Conservation (phyloP, 2,329 filamentous ascomycete species). For the Plenodomus lindquistii region DNA sequence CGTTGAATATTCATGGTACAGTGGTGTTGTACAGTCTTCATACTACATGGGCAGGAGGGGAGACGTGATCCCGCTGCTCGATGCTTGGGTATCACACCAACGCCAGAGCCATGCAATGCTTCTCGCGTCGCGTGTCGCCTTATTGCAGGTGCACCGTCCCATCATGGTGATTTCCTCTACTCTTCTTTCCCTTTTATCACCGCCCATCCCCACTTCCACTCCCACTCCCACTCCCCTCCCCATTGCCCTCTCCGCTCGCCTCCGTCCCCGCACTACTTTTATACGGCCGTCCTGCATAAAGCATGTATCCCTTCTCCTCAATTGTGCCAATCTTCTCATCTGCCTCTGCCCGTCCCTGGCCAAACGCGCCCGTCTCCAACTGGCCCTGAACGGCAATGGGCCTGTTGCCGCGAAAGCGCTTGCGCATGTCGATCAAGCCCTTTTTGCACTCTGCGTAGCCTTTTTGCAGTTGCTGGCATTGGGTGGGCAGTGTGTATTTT, state of each 20-base stretch:
- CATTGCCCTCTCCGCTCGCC: too few relatives aligned
- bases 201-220: conserved; percentile 11
- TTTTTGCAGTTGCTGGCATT: conserved; percentile 91
- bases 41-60: conserved; percentile 3
- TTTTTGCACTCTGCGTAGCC: conserved; percentile 92
- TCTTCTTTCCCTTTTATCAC: neutral
- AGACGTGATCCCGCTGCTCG: conserved; percentile 1
- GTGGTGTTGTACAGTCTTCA: conserved; percentile 10
- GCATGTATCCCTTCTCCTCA: conserved; percentile 46
- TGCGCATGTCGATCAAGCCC: conserved; percentile 97
- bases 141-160: too few relatives aligned
- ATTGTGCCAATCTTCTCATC: conserved; percentile 42
- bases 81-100: neutral
- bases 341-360: conserved; percentile 28
- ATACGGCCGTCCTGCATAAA: conserved; percentile 41
- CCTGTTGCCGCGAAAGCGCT: conserved; percentile 93
- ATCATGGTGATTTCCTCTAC: neutral
- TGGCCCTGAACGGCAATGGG: conserved; percentile 61
- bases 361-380: conserved; percentile 39
- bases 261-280: conserved; percentile 34
- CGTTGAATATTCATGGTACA: too few relatives aligned
- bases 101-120: conserved; percentile 12
- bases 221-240: conserved; percentile 32
- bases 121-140: neutral
- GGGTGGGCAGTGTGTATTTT: conserved; percentile 76